A percentile compares a stretch with the other conserved stretches of the same genome.
Conservation (phyloP, 768 basidiomycete species). For the Agaricus sinodeliciosus region DNA sequence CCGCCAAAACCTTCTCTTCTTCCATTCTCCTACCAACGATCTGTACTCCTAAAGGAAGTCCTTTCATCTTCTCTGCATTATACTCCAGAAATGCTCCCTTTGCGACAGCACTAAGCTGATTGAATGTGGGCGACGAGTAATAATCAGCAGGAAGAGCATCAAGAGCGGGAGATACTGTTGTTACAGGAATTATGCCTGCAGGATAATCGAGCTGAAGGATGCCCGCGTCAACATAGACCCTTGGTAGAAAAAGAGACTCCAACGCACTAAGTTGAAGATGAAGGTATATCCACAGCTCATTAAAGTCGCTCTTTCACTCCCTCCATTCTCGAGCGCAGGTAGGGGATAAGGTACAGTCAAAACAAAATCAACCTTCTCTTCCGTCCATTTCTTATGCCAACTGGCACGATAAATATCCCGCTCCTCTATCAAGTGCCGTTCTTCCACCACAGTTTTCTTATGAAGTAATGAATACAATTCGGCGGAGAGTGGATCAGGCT, state of each 20-base stretch:
- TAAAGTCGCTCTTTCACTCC: conserved; percentile 44
- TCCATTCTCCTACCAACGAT: conserved; percentile 55
- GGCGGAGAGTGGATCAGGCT: conserved; percentile 29
- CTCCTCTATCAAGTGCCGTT: conserved; percentile 39
- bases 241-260: no score
- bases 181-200: conserved; percentile 54
- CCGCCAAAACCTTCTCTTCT: conserved; percentile 69
- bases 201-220: conserved; percentile 42
- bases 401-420: conserved; percentile 36
- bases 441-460: conserved; percentile 43
- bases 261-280: conserved; percentile 59
- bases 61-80: conserved; percentile 56
- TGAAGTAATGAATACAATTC: conserved; percentile 32
- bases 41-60: conserved; percentile 64
- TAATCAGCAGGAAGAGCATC: conserved; percentile 31
- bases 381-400: conserved; percentile 41
- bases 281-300: conserved; percentile 59
- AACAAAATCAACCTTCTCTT: conserved; percentile 54
- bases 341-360: conserved; percentile 56
- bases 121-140: conserved; percentile 23
- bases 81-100: conserved; percentile 44
- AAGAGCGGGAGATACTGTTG: conserved; percentile 35
- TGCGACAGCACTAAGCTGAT: conserved; percentile 25
- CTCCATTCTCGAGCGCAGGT: conserved; percentile 50
- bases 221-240: no score